Evolutionary conservation across 2,329 filamentous ascomycete species (phyloP), one percentile per base, ranked within the genome.

Genomic region (Pestalotiopsis sp.): DNA sequence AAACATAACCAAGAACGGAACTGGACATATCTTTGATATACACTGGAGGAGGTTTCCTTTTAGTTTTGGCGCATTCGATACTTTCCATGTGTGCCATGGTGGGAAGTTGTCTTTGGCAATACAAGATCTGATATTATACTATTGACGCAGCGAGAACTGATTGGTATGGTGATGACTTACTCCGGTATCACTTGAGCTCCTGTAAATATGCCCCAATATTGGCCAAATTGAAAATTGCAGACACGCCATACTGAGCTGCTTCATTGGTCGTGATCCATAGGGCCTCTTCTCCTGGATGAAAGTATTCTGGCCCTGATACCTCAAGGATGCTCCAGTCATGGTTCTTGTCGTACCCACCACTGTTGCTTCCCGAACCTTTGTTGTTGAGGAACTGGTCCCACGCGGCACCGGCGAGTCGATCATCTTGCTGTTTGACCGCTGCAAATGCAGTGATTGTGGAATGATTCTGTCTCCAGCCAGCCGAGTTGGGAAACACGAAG

Each of bases 251-350:
- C 67, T 86, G 81, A 0, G 87, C 86, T 6, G 84, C 81, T 56
- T 85, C 85, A 72, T 90, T 90, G 0, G 88, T 89, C 2, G 83
- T 82, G 1, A 90, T 72, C 87, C 88, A 90, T 14, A n/a, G 17
- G 9, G 59, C 31, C 31, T 62, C 27, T 39, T 39, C 14, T 11
- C 59, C 27, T 11, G 14, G 25, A 20, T 39, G 7, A 31, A 39
- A 39, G 27, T 17, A 62, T n/a, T 62, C 59, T 23, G 0, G 79
- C 75, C 20, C 23, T 0, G 87, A 87, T 76, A 90, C 87, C 17
- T 89, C 84, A 0, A 88, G 81, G 0, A 84, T 80, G 2, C 79
- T 73, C 12, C 89, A 72, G 2, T 85, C 84, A 5, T 77, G 76
- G 57, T 82, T 83, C 0, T 83, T 84, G 9, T 78, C 78, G 1